Evolutionary conservation across 768 basidiomycete species (phyloP).

Genomic region (Auriculariales sp.): DNA sequence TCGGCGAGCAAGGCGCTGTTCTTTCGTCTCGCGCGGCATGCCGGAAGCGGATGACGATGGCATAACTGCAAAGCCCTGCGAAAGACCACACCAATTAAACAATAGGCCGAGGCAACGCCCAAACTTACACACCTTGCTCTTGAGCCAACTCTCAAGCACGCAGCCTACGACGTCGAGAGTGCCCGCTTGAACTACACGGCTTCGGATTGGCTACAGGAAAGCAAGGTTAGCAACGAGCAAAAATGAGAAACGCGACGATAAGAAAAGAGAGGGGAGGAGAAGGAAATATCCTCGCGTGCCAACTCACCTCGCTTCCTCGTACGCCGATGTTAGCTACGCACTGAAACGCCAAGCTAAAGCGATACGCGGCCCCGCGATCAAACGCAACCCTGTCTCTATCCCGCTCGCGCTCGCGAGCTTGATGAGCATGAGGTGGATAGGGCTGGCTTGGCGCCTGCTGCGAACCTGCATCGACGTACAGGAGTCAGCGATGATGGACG

Average conservation of each 20-base stretch:
- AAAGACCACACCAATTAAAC: slow-evolving; percentile 1
- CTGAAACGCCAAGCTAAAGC: slow-evolving; percentile 89
- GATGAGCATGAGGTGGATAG: not conserved
- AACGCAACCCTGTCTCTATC: no score
- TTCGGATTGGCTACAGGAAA: slow-evolving; percentile 73
- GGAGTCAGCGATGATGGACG: no score
- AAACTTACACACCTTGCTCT: slow-evolving; percentile 74
- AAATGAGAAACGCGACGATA: no score
- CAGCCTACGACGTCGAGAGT: slow-evolving; percentile 88
- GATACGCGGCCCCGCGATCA: slow-evolving; percentile 75
- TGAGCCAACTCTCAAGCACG: slow-evolving; percentile 86
- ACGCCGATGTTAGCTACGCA: slow-evolving; percentile 97
- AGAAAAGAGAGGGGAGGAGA: no score
- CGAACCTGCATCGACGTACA: no score
- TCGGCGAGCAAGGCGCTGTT: slow-evolving; percentile 52
- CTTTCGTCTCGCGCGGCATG: slow-evolving; percentile 56
- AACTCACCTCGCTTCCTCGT: slow-evolving; percentile 87
- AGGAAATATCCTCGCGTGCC: no score
- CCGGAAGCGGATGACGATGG: slow-evolving; percentile 18
- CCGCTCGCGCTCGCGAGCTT: slow-evolving; percentile 1
- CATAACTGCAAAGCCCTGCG: not conserved
- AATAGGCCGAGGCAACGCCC: slow-evolving; percentile 23
- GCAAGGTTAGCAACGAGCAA: no score
- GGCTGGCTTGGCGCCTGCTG: not conserved
- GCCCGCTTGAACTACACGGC: slow-evolving; percentile 87